Base-by-base conservation (phyloP, 1,284 basidiomycete species). In the Mycosarcoma mackinlayi region DNA sequence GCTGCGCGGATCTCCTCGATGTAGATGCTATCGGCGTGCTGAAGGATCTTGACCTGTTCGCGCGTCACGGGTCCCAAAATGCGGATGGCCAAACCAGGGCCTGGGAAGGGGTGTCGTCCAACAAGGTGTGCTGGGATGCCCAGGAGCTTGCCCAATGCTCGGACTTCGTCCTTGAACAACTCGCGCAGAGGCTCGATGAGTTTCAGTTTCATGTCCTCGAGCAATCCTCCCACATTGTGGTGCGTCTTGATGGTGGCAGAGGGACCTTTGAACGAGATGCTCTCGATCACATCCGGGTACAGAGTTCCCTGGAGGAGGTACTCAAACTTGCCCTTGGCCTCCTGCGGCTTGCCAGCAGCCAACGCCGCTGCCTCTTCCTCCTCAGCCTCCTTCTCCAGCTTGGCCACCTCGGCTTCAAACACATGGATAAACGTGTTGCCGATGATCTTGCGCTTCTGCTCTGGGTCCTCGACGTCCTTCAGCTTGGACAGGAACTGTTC, bases 191-290 rank as follows among this genome's bases (percentile, higher is more conserved):
- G 96, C 85, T 99, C 96, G 74, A 99, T 98, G 40, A 99, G 87
- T 86, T 98, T 98, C 74, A 99, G 87, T 85, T 96, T 98, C 96
- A 98, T 99, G 84, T 98, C 91, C 80, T 92, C 92, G 63, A 98
- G 86, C 47, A 99, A 86, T 10, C 96, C 96, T 28, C 96, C 96
- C 68, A 98, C 96, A 78, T 99, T 99, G 84, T 98, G 96, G 83
- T 99, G 96, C 9, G 96, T 98, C 87, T 99, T 98, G 87, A 99
- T 98, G 16, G 95, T 98, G 41, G 96, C 96, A 74, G 91, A 93
- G 2, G 96, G 96, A 4, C 96, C 96, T 85, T 98, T 98, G 89
- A 99, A 99, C 84, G 92, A 94, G 86, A 99, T 98, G 79, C 91
- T 93, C 86, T 99, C 96, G 82, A 98, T 99, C 42, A 99, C 96